A percentile compares a stretch with the other conserved stretches of the same genome.
Conservation (phyloP, 169 alveolate species). For the Theileria orientalis region DNA sequence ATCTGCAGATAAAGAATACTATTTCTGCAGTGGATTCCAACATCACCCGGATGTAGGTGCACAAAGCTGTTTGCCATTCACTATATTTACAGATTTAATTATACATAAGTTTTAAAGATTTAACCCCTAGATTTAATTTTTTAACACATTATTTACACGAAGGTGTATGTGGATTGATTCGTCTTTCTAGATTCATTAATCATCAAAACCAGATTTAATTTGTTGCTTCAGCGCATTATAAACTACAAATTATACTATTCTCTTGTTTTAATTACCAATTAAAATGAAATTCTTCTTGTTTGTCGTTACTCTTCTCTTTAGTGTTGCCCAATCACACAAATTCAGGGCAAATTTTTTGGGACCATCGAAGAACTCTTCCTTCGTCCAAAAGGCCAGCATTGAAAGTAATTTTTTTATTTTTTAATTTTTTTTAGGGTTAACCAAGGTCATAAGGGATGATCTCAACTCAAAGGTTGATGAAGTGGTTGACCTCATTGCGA, state of each 20-base stretch:
- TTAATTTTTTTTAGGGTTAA: constrained; percentile 23
- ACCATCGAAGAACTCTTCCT: constrained; percentile 6
- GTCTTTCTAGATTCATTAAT: background rate
- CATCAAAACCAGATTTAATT: background rate
- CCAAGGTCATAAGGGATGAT: constrained; percentile 43
- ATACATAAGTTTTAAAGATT: constrained; percentile 1
- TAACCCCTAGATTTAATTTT: constrained; percentile 5
- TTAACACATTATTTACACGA: background rate
- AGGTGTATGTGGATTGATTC: constrained; percentile 12
- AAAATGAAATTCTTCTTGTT: constrained; percentile 3
- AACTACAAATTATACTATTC: too few relatives aligned
- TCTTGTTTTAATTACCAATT: background rate
- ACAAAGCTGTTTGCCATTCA: constrained; percentile 2
- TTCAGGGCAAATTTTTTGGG: constrained; percentile 3
- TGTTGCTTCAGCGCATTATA: background rate
- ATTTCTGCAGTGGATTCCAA: constrained; percentile 12
- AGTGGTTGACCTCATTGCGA: constrained; percentile 47
- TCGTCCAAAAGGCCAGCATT: background rate
- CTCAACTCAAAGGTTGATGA: constrained; percentile 53
- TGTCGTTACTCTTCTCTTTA: background rate
- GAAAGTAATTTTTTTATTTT: constrained; percentile 5
- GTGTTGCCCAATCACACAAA: constrained; percentile 11
- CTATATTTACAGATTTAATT: constrained; percentile 2
- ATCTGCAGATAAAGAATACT: background rate
- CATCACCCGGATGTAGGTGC: constrained; percentile 4